Conservation (phyloP, 306 rosid species). For the Urtica urens region DNA sequence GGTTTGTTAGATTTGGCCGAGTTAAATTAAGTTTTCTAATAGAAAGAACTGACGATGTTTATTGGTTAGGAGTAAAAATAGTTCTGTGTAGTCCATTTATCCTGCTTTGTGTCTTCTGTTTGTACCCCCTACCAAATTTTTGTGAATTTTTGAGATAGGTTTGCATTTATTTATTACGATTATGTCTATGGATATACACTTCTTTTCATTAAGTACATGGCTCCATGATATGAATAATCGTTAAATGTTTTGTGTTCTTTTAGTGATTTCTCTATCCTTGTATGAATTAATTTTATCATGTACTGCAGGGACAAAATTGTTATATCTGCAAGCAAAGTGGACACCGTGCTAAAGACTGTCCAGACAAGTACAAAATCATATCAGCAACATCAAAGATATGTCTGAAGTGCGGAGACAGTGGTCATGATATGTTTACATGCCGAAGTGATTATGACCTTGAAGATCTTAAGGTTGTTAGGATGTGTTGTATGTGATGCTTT, state of each 20-base stretch:
- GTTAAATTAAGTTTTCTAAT: too few species aligned
- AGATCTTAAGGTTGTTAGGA: conserved; percentile 60
- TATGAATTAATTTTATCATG: neutral
- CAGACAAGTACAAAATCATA: conserved; percentile 41
- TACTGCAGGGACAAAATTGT: conserved; percentile 53
- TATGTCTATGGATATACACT: too few species aligned
- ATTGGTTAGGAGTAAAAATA: too few species aligned
- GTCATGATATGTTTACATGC: conserved; percentile 87
- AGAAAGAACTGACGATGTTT: too few species aligned
- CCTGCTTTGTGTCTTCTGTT: too few species aligned
- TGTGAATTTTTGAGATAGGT: too few species aligned
- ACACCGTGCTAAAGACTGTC: conserved; percentile 81
- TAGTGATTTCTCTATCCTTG: neutral
- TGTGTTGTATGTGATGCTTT: neutral
- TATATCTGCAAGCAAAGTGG: conserved; percentile 67
- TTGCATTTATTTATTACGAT: too few species aligned
- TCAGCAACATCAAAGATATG: conserved; percentile 34
- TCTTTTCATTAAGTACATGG: too few species aligned
- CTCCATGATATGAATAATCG: too few species aligned
- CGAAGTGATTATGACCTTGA: conserved; percentile 37
- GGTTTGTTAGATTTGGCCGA: too few species aligned
- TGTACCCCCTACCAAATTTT: too few species aligned
- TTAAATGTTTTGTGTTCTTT: neutral
- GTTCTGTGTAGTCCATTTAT: too few species aligned
- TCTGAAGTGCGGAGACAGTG: conserved; percentile 73